These are phyloP conservation scores for Psilocybe cyanescens DNA, from an alignment of 768 basidiomycete genomes.

Conservation along the genomic window DNA sequence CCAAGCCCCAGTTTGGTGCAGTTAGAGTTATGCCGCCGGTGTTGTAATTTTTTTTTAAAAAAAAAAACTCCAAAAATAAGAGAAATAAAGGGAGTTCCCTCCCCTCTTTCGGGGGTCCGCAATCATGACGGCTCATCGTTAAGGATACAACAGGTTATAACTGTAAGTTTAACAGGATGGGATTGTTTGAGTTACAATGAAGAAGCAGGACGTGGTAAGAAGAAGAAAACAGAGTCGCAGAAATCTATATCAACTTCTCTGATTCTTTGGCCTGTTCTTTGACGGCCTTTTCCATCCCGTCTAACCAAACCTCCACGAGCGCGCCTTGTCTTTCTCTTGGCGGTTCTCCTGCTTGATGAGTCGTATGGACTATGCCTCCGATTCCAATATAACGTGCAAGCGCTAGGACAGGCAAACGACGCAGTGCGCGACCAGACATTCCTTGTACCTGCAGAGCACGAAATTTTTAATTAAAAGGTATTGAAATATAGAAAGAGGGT, in stretches of 20 bases:
- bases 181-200: not conserved
- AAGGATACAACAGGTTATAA: no score
- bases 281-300: conserved; percentile 83
- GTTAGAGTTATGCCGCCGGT: not conserved
- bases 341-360: not conserved
- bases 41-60: not conserved
- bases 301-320: conserved; percentile 75
- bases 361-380: conserved; percentile 28
- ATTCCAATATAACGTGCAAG: conserved; percentile 81
- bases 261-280: conserved; percentile 56
- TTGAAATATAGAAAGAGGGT: not conserved
- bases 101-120: not conserved
- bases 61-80: not conserved
- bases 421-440: conserved; percentile 92
- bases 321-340: conserved; percentile 27
- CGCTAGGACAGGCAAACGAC: conserved; percentile 93
- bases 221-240: not conserved
- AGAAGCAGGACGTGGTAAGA: not conserved
- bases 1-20: not conserved
- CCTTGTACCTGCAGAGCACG: conserved; percentile 53
- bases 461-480: not conserved
- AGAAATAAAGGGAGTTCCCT: not conserved
- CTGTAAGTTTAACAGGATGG: no score
- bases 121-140: no score
- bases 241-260: conserved; percentile 41